Percentiles rank a stretch among this genome's conserved stretches.
These are phyloP conservation scores for Handroanthus guayacan DNA, from an alignment of 257 asterid genomes.

Conservation along the genomic window DNA sequence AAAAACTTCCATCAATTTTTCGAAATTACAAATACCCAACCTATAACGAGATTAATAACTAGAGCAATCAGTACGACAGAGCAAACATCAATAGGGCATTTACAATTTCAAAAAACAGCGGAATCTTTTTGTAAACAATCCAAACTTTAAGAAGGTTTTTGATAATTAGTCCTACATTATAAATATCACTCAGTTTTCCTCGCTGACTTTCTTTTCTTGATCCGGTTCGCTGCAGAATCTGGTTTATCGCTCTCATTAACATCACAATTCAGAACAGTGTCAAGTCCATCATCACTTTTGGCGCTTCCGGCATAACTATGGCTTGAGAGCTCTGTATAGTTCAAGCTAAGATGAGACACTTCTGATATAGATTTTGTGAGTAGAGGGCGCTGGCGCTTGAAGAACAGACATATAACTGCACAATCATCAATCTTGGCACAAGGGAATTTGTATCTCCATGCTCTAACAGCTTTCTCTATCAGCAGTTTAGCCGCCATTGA, in stretches of 20 bases:
- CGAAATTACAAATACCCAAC: no score
- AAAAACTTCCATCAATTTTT: no score
- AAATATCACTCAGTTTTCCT: slow-evolving; percentile 27
- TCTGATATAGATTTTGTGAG: slow-evolving; percentile 69
- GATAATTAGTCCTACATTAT: no score
- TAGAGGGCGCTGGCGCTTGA: slow-evolving; percentile 65
- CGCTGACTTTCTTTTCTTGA: slow-evolving; percentile 35
- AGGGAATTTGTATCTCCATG: slow-evolving; percentile 82
- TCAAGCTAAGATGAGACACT: slow-evolving; percentile 61
- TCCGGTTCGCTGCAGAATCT: neutral
- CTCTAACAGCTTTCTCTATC: slow-evolving; percentile 64
- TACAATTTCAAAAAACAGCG: no score
- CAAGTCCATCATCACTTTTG: slow-evolving; percentile 72
- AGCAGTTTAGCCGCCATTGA: slow-evolving; percentile 69
- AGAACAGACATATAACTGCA: slow-evolving; percentile 72
- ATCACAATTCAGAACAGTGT: slow-evolving; percentile 71
- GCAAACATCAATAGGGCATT: no score
- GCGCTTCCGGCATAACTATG: slow-evolving; percentile 31
- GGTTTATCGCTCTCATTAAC: slow-evolving; percentile 30
- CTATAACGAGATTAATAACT: no score
- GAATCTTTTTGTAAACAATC: no score
- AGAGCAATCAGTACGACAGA: no score
- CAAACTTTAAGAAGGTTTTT: no score
- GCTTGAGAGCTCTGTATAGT: slow-evolving; percentile 42
- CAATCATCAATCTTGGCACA: slow-evolving; percentile 76